Conservation (phyloP, 108 stramenopile genomes). For the Chaetoceros muelleri region DNA sequence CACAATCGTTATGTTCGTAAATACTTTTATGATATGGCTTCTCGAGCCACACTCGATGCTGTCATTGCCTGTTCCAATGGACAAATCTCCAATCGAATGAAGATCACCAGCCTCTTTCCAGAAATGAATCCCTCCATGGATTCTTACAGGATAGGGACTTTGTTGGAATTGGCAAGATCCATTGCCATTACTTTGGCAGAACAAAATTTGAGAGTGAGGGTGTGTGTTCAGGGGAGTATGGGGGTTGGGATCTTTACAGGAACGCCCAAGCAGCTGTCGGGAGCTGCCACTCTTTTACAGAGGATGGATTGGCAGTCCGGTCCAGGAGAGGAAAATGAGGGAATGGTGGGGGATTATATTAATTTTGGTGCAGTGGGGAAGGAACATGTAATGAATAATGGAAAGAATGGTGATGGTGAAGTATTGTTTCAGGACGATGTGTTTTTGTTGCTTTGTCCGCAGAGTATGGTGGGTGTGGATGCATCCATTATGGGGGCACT, state of each 20-base stretch:
- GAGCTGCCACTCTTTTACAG: conserved; percentile 60
- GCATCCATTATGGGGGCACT: conserved; percentile 53
- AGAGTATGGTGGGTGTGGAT: conserved; percentile 69
- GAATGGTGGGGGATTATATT: conserved; percentile 72
- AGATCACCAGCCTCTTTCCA: conserved; percentile 69
- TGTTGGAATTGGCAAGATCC: conserved; percentile 60
- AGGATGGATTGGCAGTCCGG: conserved; percentile 81
- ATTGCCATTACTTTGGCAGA: conserved; percentile 63
- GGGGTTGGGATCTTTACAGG: conserved; percentile 84
- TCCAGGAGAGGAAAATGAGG: conserved; percentile 73
- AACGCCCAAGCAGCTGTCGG: conserved; percentile 68
- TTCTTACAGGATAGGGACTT: conserved; percentile 69
- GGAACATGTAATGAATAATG: conserved; percentile 64
- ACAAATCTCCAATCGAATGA: conserved; percentile 65
- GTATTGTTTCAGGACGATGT: conserved; percentile 63
- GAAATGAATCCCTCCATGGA: conserved; percentile 84
- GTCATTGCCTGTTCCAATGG: conserved; percentile 51
- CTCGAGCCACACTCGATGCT: conserved; percentile 57
- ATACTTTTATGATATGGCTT: conserved; percentile 74
- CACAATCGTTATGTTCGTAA: conserved; percentile 77
- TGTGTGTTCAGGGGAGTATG: conserved; percentile 77
- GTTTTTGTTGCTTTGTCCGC: conserved; percentile 70
- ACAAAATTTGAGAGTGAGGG: conserved; percentile 71
- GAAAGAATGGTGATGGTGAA: conserved; percentile 16
- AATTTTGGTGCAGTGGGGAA: conserved; percentile 69